Evolutionary conservation across 1,139 yeast genomes (phyloP), one percentile per base, ranked within the genome.

Genomic region (Blastobotrys elegans): DNA sequence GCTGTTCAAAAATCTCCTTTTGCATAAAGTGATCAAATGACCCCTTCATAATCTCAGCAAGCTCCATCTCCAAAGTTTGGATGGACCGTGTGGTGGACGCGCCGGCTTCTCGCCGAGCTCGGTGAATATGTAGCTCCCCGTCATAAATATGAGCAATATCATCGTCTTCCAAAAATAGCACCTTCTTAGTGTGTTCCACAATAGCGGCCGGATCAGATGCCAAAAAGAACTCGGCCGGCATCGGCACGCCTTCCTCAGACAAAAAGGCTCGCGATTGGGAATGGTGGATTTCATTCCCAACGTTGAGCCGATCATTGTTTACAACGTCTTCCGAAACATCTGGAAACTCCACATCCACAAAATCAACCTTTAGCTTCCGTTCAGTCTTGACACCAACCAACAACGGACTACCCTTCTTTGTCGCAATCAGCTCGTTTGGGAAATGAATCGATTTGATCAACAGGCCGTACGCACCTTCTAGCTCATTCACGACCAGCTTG

Each of bases 171-270:
- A 94, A 77, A 71, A 86, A 92, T 60, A 94, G 77, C 32, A 94
- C 98, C 71, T 92, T 92, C 73, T 90, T 90, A 61, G 99, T 94
- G 73, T 94, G 96, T 71, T 90, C 94, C 52, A 94, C 77, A 47
- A 94, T 96, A n/a, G 98, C 90, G 24, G 98, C 87, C 32, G 98
- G 96, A 70, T 94, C 99, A 29, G 97, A 89, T 21, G 97, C 90
- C 56, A 94, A 76, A 72, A 89, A 94, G 70, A 90, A 92, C 72
- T 94, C 98, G 44, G 92, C 88, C 44, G 98, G 96, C 74, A 82
- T 82, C 56, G 96, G 96, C 54, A 83, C 74, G 48, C 95, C 96
- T 62, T 88, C 96, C 60, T 89, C 96, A 35, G 90, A 79, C 58
- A 89, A 73, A 72, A 89, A 89, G 14, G 96, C 96, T 69, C 96